Base-by-base conservation (phyloP, 2,329 filamentous ascomycete species). In the Fusarium kyushuense region DNA sequence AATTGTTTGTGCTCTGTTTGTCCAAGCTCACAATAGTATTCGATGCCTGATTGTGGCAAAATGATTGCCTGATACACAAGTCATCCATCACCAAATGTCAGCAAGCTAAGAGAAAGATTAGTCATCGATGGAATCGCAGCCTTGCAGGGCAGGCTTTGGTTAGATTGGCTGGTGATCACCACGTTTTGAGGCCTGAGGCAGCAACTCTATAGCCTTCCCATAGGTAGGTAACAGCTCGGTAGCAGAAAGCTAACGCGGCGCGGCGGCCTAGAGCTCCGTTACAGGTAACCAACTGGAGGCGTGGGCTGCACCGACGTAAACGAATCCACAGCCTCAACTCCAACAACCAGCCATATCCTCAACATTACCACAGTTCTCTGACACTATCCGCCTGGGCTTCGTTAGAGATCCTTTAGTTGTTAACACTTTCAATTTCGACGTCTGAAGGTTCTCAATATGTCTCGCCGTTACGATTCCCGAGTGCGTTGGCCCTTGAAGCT, bases 401-500 rank as follows among this genome's bases (percentile, higher is more conserved):
- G 14, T 36, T n/a, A 48, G 49, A 64, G 57, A 55, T 30, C 23
- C 25, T 10, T 29, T 21, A 21, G 32, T 54, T 25, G 4, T 38
- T 23, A 35, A 32, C 52, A 36, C 33, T 45, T 42, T 47, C 30
- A 52, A 52, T 53, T 40, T 30, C 40, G 40, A 42, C 49, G 23
- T 46, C 42, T 53, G 32, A 25, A 54, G 59, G 54, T 59, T 69
- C 55, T 74, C 82, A 85, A 75, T 82, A 97, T 97, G 94, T 97
- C 94, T 81, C 92, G 94, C 84, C 91, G 94, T 86, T 97, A 97
- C 85, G 94, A 97, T 90, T 97, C 94, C 77, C 89, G 94, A 85
- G 94, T 97, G 86, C 81, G 90, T 83, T 80, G 72, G 68, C 66
- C 75, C 46, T 56, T 51, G 53, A 65, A 67, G 64, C 52, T 63